A percentile compares a stretch with the other conserved stretches of the same genome.
Evolutionary conservation across 2,329 filamentous ascomycete species (phyloP).

Genomic region (Fusarium sp.): DNA sequence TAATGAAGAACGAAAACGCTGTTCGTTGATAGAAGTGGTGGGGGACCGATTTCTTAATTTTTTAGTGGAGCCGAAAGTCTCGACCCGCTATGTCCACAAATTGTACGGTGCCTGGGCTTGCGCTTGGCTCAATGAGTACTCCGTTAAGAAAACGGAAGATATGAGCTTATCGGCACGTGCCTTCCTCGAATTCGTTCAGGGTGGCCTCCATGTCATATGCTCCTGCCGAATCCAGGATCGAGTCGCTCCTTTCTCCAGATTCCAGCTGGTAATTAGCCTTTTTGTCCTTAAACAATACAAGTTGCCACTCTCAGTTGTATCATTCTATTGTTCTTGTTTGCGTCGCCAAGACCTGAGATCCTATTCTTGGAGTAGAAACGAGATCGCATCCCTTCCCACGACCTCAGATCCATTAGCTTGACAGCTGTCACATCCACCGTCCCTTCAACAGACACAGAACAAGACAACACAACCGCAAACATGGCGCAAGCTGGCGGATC

Average conservation of each 20-base stretch:
- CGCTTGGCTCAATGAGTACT: constrained; percentile 22
- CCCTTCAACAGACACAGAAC: constrained; percentile 27
- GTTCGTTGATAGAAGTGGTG: constrained; percentile 45
- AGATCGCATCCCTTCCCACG: constrained; percentile 18
- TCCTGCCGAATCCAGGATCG: constrained; percentile 48
- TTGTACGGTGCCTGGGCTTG: constrained; percentile 3
- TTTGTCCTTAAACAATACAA: constrained; percentile 38
- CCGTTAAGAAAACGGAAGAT: constrained; percentile 21
- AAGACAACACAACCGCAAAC: constrained; percentile 53
- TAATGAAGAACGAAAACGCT: constrained; percentile 38
- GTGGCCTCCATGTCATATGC: constrained; percentile 45
- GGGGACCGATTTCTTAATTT: constrained; percentile 49
- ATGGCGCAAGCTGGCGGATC: constrained; percentile 89
- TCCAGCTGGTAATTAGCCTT: constrained; percentile 35
- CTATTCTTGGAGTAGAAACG: constrained; percentile 12
- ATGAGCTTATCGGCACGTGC: constrained; percentile 48
- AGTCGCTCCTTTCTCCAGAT: constrained; percentile 49
- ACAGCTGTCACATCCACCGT: constrained; percentile 46
- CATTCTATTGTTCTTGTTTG: constrained; percentile 11
- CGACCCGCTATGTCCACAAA: constrained; percentile 24
- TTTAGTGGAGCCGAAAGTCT: constrained; percentile 46
- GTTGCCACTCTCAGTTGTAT: constrained; percentile 36
- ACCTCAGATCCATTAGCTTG: constrained; percentile 36
- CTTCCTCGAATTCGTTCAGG: constrained; percentile 35
- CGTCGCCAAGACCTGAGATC: constrained; percentile 7